phyloP scores from a whole-genome alignment of 192 early-diverging fungal genomes.

The Lunasporangiospora selenospora region DNA sequence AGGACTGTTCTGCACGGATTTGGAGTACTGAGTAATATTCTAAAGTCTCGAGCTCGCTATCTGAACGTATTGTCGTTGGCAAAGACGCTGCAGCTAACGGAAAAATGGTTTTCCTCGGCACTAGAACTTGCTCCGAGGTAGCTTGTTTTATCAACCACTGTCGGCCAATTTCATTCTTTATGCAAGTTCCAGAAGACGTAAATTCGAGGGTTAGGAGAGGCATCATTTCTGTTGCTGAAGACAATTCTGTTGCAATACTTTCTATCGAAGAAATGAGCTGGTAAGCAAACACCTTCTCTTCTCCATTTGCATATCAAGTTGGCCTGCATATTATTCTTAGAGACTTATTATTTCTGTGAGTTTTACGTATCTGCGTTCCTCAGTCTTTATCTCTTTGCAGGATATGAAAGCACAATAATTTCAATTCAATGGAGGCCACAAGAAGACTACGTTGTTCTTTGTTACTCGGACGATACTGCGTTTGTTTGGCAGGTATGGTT shows the following conservation, averaged over 20 bases:
- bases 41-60: constrained; percentile 1
- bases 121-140: constrained; percentile 57
- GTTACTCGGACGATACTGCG: constrained; percentile 65
- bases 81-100: not conserved
- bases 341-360: not conserved
- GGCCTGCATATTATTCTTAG: not conserved
- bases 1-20: constrained; percentile 71
- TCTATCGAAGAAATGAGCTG: constrained; percentile 77
- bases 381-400: constrained; percentile 68
- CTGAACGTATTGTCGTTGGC: not conserved
- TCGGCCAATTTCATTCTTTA: constrained; percentile 52
- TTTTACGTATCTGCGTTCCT: constrained; percentile 4
- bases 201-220: constrained; percentile 51
- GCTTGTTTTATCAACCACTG: constrained; percentile 67
- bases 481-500: constrained; percentile 88
- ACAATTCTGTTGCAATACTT: constrained; percentile 73
- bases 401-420: constrained; percentile 59
- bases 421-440: constrained; percentile 70
- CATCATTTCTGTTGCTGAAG: constrained; percentile 71
- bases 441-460: constrained; percentile 73
- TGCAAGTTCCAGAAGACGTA: constrained; percentile 60
- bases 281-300: too few species aligned
- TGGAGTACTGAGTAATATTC: constrained; percentile 76
- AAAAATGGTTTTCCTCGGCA: not conserved
- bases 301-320: too few species aligned